These are phyloP conservation scores for Metschnikowia dekortorum DNA, from an alignment of 805 yeast species.

Conservation along the genomic window DNA sequence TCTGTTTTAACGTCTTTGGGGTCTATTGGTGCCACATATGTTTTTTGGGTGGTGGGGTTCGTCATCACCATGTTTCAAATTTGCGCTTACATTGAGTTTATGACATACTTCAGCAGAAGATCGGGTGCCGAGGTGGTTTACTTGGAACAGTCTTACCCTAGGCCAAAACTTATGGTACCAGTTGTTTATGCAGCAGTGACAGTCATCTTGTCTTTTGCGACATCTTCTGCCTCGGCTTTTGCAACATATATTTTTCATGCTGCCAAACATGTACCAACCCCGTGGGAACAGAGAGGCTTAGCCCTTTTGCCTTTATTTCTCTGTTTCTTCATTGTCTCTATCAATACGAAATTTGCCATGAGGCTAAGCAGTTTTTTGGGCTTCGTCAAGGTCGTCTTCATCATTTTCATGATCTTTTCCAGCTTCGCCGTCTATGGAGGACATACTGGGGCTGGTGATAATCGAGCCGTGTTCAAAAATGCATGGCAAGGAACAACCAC, in stretches of 20 bases:
- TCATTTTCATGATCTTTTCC: slow-evolving; percentile 29
- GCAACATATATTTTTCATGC: slow-evolving; percentile 31
- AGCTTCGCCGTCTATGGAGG: slow-evolving; percentile 37
- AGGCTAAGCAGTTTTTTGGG: slow-evolving; percentile 31
- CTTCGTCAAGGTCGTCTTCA: slow-evolving; percentile 30
- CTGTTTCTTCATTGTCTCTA: slow-evolving; percentile 19
- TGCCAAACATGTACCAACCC: slow-evolving; percentile 23
- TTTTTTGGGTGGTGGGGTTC: slow-evolving; percentile 41
- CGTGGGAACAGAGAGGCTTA: slow-evolving; percentile 36
- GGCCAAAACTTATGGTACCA: slow-evolving; percentile 31
- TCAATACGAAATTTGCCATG: slow-evolving; percentile 26
- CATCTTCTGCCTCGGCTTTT: slow-evolving; percentile 36
- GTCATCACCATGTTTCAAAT: slow-evolving; percentile 35
- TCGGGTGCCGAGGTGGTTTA: slow-evolving; percentile 38
- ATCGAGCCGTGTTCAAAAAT: slow-evolving; percentile 31
- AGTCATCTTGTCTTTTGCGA: slow-evolving; percentile 33
- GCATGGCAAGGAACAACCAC: slow-evolving; percentile 39
- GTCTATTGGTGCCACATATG: slow-evolving; percentile 40
- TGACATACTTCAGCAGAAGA: slow-evolving; percentile 33
- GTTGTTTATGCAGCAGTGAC: slow-evolving; percentile 36
- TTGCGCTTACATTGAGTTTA: slow-evolving; percentile 38
- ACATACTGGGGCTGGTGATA: slow-evolving; percentile 28
- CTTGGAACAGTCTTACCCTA: slow-evolving; percentile 36
- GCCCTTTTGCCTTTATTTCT: slow-evolving; percentile 29
- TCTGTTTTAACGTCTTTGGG: slow-evolving; percentile 47